These are phyloP conservation scores for Phaeosphaeria sp. DNA, from an alignment of 2,329 filamentous ascomycete species.

Conservation along the genomic window DNA sequence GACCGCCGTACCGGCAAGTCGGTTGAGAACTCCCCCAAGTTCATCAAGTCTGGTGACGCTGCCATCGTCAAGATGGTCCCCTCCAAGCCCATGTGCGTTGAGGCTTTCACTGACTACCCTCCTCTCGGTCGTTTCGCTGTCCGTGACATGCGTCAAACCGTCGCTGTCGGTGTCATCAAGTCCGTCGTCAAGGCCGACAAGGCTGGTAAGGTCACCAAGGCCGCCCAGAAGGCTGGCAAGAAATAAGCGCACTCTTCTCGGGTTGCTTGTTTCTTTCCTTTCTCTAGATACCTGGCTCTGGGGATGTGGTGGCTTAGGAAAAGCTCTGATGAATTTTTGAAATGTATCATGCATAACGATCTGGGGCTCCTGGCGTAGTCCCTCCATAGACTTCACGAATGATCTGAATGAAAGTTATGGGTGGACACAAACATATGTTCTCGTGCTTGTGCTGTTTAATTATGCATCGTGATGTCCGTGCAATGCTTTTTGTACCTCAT, in stretches of 20 bases:
- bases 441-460: slow-evolving; percentile 2
- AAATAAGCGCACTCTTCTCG: slow-evolving; percentile 46
- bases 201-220: slow-evolving; percentile 61
- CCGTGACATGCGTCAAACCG: slow-evolving; percentile 89
- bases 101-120: slow-evolving; percentile 99
- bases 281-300: slow-evolving; percentile 44
- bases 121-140: slow-evolving; percentile 99
- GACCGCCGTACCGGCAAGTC: slow-evolving; percentile 99
- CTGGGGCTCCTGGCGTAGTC: slow-evolving; percentile 42
- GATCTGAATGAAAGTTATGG: slow-evolving; percentile 48
- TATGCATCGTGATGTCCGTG: background rate
- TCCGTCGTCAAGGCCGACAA: slow-evolving; percentile 56
- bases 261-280: slow-evolving; percentile 42
- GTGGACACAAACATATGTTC: slow-evolving; percentile 31
- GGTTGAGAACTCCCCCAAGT: slow-evolving; percentile 90
- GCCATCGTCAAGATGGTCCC: slow-evolving; percentile 99
- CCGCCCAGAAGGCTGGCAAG: slow-evolving; percentile 50
- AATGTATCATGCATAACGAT: slow-evolving; percentile 48
- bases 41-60: slow-evolving; percentile 99
- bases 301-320: slow-evolving; percentile 47
- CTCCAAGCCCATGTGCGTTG: slow-evolving; percentile 99
- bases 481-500: background rate
- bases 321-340: slow-evolving; percentile 45
- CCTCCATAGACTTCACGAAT: slow-evolving; percentile 50
- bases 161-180: slow-evolving; percentile 96